Evolutionary conservation across 805 yeast species (phyloP).

Genomic region (Zygosaccharomyces lentus): DNA sequence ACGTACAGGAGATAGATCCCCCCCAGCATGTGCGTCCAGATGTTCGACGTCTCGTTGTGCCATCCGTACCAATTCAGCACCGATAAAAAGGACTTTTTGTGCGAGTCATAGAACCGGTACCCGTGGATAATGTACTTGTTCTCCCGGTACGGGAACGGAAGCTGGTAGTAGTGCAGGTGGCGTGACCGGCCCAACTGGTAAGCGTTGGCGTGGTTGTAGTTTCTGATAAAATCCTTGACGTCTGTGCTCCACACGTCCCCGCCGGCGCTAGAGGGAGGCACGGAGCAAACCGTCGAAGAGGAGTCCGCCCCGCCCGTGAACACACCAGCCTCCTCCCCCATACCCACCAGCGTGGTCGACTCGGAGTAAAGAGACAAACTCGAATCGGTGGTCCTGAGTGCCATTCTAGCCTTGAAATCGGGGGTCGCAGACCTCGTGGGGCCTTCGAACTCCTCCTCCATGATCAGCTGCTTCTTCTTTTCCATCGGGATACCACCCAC

Average conservation of each 20-base stretch:
- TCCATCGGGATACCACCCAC: neutral
- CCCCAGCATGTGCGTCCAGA: slow-evolving; percentile 88
- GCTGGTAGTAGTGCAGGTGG: slow-evolving; percentile 73
- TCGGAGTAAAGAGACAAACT: slow-evolving; percentile 20
- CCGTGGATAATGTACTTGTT: slow-evolving; percentile 81
- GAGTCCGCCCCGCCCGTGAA: slow-evolving; percentile 4
- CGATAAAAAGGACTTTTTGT: slow-evolving; percentile 54
- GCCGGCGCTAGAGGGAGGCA: neutral
- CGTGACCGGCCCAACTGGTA: slow-evolving; percentile 39
- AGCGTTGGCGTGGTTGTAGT: slow-evolving; percentile 48
- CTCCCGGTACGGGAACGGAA: slow-evolving; percentile 92
- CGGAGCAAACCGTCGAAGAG: neutral
- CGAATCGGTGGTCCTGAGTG: slow-evolving; percentile 8
- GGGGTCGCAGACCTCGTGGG: neutral
- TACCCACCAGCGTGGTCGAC: slow-evolving; percentile 19
- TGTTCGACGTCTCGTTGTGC: slow-evolving; percentile 89
- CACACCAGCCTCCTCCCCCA: neutral
- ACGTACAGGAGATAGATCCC: slow-evolving; percentile 54
- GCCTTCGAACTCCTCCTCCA: slow-evolving; percentile 1
- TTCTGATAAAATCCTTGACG: slow-evolving; percentile 28
- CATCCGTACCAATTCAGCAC: slow-evolving; percentile 44
- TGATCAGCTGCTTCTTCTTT: neutral
- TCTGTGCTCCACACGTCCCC: slow-evolving; percentile 8
- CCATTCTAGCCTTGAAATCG: neutral
- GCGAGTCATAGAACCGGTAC: slow-evolving; percentile 73